Conservation (phyloP, 1,284 basidiomycete genomes). For the Hypsizygus ulmarius region DNA sequence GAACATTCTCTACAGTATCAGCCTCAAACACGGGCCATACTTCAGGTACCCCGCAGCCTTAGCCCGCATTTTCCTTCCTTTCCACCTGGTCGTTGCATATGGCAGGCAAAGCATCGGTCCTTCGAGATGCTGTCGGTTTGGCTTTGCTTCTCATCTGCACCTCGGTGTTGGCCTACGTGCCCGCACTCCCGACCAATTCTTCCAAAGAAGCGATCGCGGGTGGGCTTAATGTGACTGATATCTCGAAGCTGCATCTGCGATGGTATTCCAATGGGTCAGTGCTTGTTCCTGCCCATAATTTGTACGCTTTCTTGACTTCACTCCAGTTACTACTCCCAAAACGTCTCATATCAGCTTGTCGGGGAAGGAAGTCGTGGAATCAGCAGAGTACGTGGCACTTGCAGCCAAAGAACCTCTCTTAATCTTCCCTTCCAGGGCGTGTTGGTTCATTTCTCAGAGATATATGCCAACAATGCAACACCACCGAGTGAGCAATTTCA, state of each 20-base stretch:
- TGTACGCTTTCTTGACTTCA: slow-evolving; percentile 9
- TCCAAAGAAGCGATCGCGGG: slow-evolving; percentile 49
- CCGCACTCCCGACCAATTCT: slow-evolving; percentile 69
- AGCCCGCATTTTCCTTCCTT: neutral
- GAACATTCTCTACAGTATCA: neutral
- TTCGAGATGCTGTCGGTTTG: slow-evolving; percentile 3
- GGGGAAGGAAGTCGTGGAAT: slow-evolving; percentile 47
- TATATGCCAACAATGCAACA: slow-evolving; percentile 38
- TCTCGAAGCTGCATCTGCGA: slow-evolving; percentile 56
- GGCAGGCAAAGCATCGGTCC: neutral
- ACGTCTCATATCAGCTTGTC: slow-evolving; percentile 58
- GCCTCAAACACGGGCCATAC: neutral
- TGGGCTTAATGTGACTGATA: slow-evolving; percentile 52
- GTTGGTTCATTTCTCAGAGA: slow-evolving; percentile 77
- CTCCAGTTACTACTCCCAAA: slow-evolving; percentile 48
- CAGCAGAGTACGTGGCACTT: slow-evolving; percentile 44
- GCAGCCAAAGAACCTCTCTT: neutral
- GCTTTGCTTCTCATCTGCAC: slow-evolving; percentile 11
- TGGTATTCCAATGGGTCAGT: slow-evolving; percentile 59
- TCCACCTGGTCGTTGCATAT: slow-evolving; percentile 4
- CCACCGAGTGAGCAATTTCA: slow-evolving; percentile 35
- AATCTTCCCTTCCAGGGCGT: slow-evolving; percentile 50
- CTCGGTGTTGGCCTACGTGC: slow-evolving; percentile 52
- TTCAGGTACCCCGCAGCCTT: neutral
- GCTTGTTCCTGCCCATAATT: slow-evolving; percentile 1